Conservation (phyloP, 495 filamentous ascomycete genomes). For the Astrocystis sublimbata region DNA sequence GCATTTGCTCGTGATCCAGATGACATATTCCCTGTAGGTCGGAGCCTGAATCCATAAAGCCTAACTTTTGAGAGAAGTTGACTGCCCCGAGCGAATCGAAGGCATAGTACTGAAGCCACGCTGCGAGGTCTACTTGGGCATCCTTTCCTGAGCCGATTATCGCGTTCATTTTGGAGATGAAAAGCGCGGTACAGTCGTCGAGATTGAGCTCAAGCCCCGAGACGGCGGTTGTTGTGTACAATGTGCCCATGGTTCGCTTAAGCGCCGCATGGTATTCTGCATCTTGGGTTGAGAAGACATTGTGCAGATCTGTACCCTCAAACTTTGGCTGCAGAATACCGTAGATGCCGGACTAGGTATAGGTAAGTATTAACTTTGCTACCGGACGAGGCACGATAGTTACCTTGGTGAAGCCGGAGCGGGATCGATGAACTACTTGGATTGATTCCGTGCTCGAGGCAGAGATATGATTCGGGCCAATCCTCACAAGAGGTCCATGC, state of each 20-base stretch:
- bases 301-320: not conserved
- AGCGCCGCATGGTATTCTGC: not conserved
- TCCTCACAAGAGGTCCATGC: slow-evolving; percentile 27
- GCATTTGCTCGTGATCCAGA: slow-evolving; percentile 13
- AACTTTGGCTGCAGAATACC: not conserved
- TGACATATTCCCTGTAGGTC: slow-evolving; percentile 44
- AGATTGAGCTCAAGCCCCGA: slow-evolving; percentile 54
- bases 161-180: slow-evolving; percentile 45
- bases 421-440: slow-evolving; percentile 14
- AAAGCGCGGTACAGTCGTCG: slow-evolving; percentile 51
- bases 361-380: not conserved
- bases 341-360: not conserved
- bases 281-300: slow-evolving; percentile 3
- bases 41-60: slow-evolving; percentile 51
- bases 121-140: slow-evolving; percentile 43
- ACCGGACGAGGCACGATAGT: not conserved
- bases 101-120: slow-evolving; percentile 60
- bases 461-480: slow-evolving; percentile 33
- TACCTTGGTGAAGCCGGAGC: slow-evolving; percentile 16
- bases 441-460: slow-evolving; percentile 18
- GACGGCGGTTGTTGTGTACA: slow-evolving; percentile 19
- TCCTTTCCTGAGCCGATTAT: slow-evolving; percentile 27
- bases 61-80: slow-evolving; percentile 55
- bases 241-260: slow-evolving; percentile 7
- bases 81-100: slow-evolving; percentile 61